Base-by-base conservation (phyloP, 495 filamentous ascomycete genomes). In the Halenospora varia region DNA sequence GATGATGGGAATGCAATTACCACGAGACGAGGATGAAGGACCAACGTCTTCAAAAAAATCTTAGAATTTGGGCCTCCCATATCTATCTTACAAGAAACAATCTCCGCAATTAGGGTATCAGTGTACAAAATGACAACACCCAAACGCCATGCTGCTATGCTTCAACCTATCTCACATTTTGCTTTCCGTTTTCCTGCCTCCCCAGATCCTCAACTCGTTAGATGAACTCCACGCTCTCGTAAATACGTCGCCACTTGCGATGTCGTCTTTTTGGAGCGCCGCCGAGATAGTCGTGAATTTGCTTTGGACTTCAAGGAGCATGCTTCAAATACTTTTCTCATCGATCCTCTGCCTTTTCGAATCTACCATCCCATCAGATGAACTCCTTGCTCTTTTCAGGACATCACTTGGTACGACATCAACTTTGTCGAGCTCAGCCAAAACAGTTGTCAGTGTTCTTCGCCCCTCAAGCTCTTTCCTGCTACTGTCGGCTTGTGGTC, bases 1-100 rank as follows among this genome's bases (percentile, higher is more conserved):
- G 2, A 79, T 91, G 77, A 85, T 96, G 89, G 89, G 90, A 24
- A 74, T 96, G 61, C 73, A 79, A 29, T 72, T 96, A 57, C 92
- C 92, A 0, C 77, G 88, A 58, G 89, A 95, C 66, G 92, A 95
- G 52, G 82, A 73, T 23, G 76, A 78, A 10, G 19, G 17, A 2
- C 41, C 19, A 35, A 42, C 8, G 13, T 9, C 3, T 20, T 40
- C n/a, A 15, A 44, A 40, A 60, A 9, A 25, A 23, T 26, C 46
- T 49, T 25, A 18, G 39, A 35, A 18, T 23, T n/a, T 9, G 48
- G 25, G 23, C 41, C 11, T 48, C 20, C 17, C 39, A 35, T 35
- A 35, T 35, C 29, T 35, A 35, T 35, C 29, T 4, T 35, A 35
- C 29, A 35, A 6, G 6, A 35, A 13, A 13, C 4, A 13, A 4